phyloP scores from a whole-genome alignment of 2,329 filamentous ascomycete species.

The Didymosphaeria variabile region DNA sequence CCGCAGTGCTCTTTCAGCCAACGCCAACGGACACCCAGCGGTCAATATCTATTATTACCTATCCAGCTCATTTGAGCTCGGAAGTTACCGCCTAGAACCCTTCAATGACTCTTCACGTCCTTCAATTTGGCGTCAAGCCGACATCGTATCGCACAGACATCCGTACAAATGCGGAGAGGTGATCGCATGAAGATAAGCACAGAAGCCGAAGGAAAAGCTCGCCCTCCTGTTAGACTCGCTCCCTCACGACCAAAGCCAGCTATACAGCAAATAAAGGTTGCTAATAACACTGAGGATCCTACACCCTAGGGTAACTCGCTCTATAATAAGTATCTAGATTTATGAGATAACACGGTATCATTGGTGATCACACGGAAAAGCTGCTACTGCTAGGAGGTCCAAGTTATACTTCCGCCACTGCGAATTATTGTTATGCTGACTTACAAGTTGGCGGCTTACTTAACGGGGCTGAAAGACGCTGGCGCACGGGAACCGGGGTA shows the following conservation, averaged over 20 bases:
- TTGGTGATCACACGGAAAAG: no score
- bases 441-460: slow-evolving; percentile 17
- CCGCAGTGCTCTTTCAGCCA: background rate
- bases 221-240: no score
- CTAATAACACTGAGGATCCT: no score
- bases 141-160: background rate
- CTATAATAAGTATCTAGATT: no score
- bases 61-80: background rate
- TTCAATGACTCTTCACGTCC: background rate
- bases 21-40: background rate
- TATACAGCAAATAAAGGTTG: no score
- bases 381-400: no score
- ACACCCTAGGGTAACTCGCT: no score
- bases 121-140: background rate
- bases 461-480: slow-evolving; percentile 8
- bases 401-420: no score
- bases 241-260: no score
- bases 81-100: background rate
- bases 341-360: no score
- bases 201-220: no score
- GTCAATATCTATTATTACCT: background rate
- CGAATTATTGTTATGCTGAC: slow-evolving; percentile 26
- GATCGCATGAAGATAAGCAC: no score
- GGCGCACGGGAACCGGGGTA: slow-evolving; percentile 11
- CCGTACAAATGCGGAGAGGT: background rate